These are phyloP conservation scores for Davidsoniella neocaledoniae DNA, from an alignment of 2,329 filamentous ascomycete genomes.

Conservation along the genomic window DNA sequence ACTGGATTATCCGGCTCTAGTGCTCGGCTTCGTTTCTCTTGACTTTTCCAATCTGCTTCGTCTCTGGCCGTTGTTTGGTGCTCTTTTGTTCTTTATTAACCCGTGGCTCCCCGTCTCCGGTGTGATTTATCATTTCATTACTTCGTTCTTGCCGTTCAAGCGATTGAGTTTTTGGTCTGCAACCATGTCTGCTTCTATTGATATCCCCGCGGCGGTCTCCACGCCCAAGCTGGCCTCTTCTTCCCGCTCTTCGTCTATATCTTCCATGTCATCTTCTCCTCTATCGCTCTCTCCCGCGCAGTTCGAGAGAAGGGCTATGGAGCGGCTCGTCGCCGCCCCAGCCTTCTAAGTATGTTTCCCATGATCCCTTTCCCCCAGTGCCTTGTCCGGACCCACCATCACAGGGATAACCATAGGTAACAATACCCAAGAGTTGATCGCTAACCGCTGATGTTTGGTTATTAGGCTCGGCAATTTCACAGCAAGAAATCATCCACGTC, in stretches of 20 bases:
- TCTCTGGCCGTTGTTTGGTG: background rate
- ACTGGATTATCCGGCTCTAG: too few relatives aligned
- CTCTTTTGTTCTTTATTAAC: background rate
- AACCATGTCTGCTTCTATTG: slow-evolving; percentile 51
- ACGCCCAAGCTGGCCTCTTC: slow-evolving; percentile 19
- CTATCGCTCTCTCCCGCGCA: slow-evolving; percentile 27
- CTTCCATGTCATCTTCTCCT: slow-evolving; percentile 32
- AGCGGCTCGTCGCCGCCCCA: slow-evolving; percentile 33
- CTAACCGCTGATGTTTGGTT: slow-evolving; percentile 17
- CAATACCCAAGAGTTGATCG: background rate
- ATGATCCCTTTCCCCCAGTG: background rate
- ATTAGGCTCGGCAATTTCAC: slow-evolving; percentile 51
- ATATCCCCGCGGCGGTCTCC: slow-evolving; percentile 37
- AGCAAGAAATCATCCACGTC: slow-evolving; percentile 64
- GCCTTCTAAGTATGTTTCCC: slow-evolving; percentile 37
- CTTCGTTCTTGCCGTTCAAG: background rate
- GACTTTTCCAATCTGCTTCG: background rate
- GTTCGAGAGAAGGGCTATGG: slow-evolving; percentile 7
- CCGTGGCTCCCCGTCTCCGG: background rate
- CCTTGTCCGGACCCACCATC: too few relatives aligned
- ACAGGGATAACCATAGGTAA: background rate
- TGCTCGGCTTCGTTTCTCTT: too few relatives aligned
- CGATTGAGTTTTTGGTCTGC: slow-evolving; percentile 1
- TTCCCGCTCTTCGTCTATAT: slow-evolving; percentile 24
- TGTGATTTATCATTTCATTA: background rate